These are phyloP conservation scores for Microthlaspi erraticum DNA, from an alignment of 345 rosid species.

Conservation along the genomic window DNA sequence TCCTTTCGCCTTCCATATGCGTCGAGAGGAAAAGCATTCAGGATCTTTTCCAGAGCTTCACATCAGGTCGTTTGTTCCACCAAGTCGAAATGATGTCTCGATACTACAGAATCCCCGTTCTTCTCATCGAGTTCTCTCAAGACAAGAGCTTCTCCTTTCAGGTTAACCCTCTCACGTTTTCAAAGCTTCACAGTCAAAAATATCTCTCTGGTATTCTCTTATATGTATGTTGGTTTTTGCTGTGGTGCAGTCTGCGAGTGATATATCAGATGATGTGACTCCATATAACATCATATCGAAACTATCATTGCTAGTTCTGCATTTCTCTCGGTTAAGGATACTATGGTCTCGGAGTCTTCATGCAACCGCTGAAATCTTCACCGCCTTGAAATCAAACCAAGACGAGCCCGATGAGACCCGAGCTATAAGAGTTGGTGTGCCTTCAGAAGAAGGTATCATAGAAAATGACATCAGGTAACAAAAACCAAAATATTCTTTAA, in stretches of 20 bases:
- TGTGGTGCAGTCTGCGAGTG: constrained; percentile 81
- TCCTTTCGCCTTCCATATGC: constrained; percentile 84
- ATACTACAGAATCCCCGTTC: constrained; percentile 92
- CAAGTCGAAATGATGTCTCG: constrained; percentile 94
- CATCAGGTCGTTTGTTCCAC: constrained; percentile 92
- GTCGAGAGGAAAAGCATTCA: constrained; percentile 96
- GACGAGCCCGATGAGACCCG: constrained; percentile 87
- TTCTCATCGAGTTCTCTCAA: constrained; percentile 93
- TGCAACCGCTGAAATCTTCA: constrained; percentile 94
- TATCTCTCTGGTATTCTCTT: neutral
- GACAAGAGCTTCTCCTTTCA: constrained; percentile 99
- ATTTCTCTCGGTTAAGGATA: constrained; percentile 88
- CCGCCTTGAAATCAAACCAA: constrained; percentile 84
- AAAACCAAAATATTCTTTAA: neutral
- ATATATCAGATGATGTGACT: constrained; percentile 95
- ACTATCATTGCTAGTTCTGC: constrained; percentile 86
- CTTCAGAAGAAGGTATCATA: constrained; percentile 87
- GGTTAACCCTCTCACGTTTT: constrained; percentile 48
- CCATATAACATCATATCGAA: constrained; percentile 89
- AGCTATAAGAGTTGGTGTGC: constrained; percentile 92
- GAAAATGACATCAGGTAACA: constrained; percentile 87
- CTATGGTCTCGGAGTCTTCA: constrained; percentile 97
- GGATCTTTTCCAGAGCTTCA: constrained; percentile 93
- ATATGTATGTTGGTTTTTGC: neutral
- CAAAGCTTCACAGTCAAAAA: neutral